Conservation (phyloP, 495 filamentous ascomycete species). For the Mycothermus thermophilus region DNA sequence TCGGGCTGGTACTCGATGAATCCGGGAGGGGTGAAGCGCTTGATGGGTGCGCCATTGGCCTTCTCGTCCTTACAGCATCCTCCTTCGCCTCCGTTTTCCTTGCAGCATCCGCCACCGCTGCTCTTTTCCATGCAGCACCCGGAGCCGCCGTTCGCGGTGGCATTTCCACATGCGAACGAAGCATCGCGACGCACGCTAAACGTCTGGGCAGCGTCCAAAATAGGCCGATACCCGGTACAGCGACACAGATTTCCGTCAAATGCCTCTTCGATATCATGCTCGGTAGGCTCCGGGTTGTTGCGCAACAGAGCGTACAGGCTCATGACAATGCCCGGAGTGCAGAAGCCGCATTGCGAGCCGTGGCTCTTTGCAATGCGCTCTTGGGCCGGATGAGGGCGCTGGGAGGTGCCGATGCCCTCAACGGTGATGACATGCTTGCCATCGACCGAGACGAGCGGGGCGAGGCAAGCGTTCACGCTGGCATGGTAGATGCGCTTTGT, state of each 20-base stretch:
- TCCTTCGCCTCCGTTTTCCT: slow-evolving; percentile 36
- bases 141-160: slow-evolving; percentile 44
- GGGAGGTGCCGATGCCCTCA: slow-evolving; percentile 87
- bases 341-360: slow-evolving; percentile 67
- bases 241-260: slow-evolving; percentile 94
- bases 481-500: slow-evolving; percentile 84
- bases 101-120: slow-evolving; percentile 50
- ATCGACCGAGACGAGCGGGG: slow-evolving; percentile 81
- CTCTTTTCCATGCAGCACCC: slow-evolving; percentile 56
- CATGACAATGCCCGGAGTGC: slow-evolving; percentile 97
- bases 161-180: slow-evolving; percentile 39
- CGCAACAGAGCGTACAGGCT: slow-evolving; percentile 71
- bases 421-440: slow-evolving; percentile 98
- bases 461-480: slow-evolving; percentile 86
- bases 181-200: slow-evolving; percentile 33
- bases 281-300: slow-evolving; percentile 53
- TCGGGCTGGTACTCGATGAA: slow-evolving; percentile 90
- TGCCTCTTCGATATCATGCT: slow-evolving; percentile 72
- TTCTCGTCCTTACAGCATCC: slow-evolving; percentile 45
- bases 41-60: slow-evolving; percentile 38
- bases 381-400: slow-evolving; percentile 79
- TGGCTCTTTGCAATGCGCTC: slow-evolving; percentile 73
- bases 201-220: slow-evolving; percentile 78
- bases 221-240: slow-evolving; percentile 90
- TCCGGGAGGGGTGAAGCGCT: slow-evolving; percentile 63